A percentile compares a stretch with the other conserved stretches of the same genome.
phyloP scores from a whole-genome alignment of 2,329 filamentous ascomycete species.

The Pseudogymnoascus sp. region DNA sequence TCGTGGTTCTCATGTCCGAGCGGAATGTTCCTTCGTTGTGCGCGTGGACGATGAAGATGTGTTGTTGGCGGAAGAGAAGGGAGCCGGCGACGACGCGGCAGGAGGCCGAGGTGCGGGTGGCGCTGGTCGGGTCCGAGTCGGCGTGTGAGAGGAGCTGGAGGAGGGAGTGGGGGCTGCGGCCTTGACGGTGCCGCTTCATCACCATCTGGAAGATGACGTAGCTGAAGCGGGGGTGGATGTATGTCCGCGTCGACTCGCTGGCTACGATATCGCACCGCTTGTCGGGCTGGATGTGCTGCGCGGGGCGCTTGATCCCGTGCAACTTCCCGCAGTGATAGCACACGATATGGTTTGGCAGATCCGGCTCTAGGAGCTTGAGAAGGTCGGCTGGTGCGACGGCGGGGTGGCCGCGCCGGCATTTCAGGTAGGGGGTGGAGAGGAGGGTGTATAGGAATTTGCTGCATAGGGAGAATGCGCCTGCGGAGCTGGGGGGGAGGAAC shows the following conservation, averaged over 20 bases:
- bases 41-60: neutral
- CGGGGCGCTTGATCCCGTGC: constrained; percentile 8
- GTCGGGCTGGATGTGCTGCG: neutral
- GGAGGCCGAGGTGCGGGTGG: too few relatives aligned
- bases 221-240: constrained; percentile 12
- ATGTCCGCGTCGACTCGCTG: constrained; percentile 8
- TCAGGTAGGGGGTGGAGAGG: constrained; percentile 6
- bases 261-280: neutral
- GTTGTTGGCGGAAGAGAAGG: neutral
- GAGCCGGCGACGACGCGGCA: neutral
- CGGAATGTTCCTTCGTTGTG: neutral
- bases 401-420: neutral
- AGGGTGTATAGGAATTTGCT: constrained; percentile 9
- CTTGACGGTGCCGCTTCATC: constrained; percentile 14
- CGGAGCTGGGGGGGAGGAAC: constrained; percentile 10
- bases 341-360: constrained; percentile 11
- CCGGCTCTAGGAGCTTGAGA: constrained; percentile 10
- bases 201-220: constrained; percentile 13
- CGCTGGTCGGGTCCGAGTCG: too few relatives aligned
- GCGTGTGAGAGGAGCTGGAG: constrained; percentile 9
- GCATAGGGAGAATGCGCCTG: constrained; percentile 9
- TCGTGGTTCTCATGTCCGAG: constrained; percentile 17
- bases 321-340: constrained; percentile 12
- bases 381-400: neutral
- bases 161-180: constrained; percentile 4